Percentiles rank a stretch among this genome's conserved stretches.
These are phyloP conservation scores for Cyberlindnera nakhonratchasimensis DNA, from an alignment of 805 yeast species.

Conservation along the genomic window DNA sequence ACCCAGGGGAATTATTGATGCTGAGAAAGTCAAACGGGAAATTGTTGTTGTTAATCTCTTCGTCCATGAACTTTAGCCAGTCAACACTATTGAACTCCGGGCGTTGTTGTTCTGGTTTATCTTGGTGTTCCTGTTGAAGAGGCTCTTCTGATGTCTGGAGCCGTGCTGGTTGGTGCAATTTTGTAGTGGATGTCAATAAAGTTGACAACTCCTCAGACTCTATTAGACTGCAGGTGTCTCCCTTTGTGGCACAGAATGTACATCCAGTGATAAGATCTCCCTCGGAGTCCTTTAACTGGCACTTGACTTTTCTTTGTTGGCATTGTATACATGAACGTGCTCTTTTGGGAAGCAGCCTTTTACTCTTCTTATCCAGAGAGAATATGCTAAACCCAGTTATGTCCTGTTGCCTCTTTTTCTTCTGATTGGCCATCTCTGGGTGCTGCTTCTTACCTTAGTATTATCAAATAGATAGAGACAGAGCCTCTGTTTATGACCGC, in stretches of 20 bases:
- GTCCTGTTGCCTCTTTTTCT: background rate
- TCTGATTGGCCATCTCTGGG: background rate
- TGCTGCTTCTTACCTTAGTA: background rate
- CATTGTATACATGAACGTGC: slow-evolving; percentile 10
- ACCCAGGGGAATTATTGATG: slow-evolving; percentile 10
- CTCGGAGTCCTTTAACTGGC: background rate
- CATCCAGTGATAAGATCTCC: background rate
- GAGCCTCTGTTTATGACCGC: background rate
- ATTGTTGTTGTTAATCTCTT: slow-evolving; percentile 6
- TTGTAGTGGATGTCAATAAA: background rate
- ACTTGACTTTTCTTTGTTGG: slow-evolving; percentile 11
- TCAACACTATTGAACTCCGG: slow-evolving; percentile 9
- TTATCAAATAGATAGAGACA: background rate
- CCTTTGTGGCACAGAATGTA: slow-evolving; percentile 5
- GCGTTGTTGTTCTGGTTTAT: background rate
- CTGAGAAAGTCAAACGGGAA: slow-evolving; percentile 6
- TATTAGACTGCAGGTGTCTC: slow-evolving; percentile 6
- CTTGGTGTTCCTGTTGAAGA: background rate
- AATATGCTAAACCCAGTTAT: slow-evolving; percentile 4
- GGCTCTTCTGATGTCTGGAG: background rate
- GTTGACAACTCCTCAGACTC: background rate
- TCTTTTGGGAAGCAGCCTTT: slow-evolving; percentile 2
- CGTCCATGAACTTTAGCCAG: slow-evolving; percentile 12
- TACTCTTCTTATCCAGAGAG: slow-evolving; percentile 6
- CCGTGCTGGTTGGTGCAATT: background rate